Conservation (phyloP, 768 basidiomycete genomes). For the Jaapia argillacea region DNA sequence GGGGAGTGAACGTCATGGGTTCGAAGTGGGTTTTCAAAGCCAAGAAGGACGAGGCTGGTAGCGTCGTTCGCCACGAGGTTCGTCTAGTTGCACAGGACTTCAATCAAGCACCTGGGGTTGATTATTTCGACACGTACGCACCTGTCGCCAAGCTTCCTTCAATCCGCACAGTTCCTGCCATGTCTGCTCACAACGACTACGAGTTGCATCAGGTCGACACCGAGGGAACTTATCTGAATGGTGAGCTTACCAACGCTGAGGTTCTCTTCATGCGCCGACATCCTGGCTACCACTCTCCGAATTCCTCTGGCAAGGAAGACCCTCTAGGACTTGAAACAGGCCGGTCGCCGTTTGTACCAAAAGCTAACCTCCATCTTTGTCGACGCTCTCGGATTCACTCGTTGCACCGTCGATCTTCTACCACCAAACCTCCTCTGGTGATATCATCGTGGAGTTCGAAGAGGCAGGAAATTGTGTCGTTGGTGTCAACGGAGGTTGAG, state of each 20-base stretch:
- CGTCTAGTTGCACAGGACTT: slow-evolving; percentile 32
- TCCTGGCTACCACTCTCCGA: slow-evolving; percentile 11
- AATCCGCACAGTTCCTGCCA: slow-evolving; percentile 14
- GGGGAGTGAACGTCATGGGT: slow-evolving; percentile 20
- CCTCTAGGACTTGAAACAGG: slow-evolving; percentile 22
- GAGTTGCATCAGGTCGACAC: slow-evolving; percentile 19
- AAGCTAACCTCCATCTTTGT: slow-evolving; percentile 12
- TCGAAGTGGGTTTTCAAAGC: slow-evolving; percentile 30
- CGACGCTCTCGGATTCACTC: slow-evolving; percentile 7
- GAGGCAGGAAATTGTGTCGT: slow-evolving; percentile 13
- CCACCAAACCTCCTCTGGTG: too few species aligned
- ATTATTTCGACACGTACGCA: slow-evolving; percentile 28
- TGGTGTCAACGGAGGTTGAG: slow-evolving; percentile 17
- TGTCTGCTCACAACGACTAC: slow-evolving; percentile 11
- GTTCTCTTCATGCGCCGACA: slow-evolving; percentile 21
- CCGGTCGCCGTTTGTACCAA: slow-evolving; percentile 18
- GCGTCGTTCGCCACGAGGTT: slow-evolving; percentile 28
- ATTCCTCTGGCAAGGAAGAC: slow-evolving; percentile 11
- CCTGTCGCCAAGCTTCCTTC: slow-evolving; percentile 18
- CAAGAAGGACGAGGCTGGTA: slow-evolving; percentile 27
- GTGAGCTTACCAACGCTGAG: slow-evolving; percentile 12
- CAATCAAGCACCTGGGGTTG: slow-evolving; percentile 26
- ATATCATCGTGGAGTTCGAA: slow-evolving; percentile 15
- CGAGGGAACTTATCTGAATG: slow-evolving; percentile 14
- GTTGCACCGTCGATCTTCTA: slow-evolving; percentile 9